These are phyloP conservation scores for Phyllosticta paracitricarpa DNA, from an alignment of 2,329 filamentous ascomycete genomes.

Conservation along the genomic window DNA sequence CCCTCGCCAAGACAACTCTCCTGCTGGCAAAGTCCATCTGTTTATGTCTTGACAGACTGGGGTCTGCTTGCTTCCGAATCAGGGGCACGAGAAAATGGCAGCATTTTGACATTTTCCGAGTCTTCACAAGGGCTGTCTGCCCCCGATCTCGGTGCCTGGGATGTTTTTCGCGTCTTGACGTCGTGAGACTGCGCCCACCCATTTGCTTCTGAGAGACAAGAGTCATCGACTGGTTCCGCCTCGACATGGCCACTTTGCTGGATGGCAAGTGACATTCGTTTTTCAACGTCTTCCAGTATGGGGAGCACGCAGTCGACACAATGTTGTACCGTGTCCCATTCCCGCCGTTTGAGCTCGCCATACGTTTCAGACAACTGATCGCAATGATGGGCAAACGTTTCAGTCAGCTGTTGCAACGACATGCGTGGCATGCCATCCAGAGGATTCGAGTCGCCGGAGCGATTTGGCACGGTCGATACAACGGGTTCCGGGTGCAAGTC, in stretches of 20 bases:
- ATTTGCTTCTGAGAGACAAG: background rate
- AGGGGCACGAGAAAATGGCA: no score
- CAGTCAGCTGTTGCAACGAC: background rate
- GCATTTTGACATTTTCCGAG: no score
- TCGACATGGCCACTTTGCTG: background rate
- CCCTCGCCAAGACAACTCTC: no score
- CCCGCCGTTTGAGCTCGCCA: background rate
- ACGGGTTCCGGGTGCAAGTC: background rate
- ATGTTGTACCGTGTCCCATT: background rate
- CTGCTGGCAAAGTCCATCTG: no score
- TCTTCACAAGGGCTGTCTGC: no score
- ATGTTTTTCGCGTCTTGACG: no score
- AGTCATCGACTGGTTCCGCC: background rate
- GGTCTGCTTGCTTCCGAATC: no score
- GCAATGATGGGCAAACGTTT: background rate
- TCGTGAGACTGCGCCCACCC: background rate
- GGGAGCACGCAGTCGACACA: background rate
- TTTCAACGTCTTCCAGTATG: background rate
- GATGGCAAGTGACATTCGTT: background rate
- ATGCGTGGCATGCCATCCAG: background rate
- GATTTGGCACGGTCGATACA: background rate
- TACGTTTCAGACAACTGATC: background rate
- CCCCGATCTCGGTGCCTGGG: no score
- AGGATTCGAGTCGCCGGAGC: background rate
- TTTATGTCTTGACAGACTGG: no score